Base-by-base conservation (phyloP, 306 rosid species). In the Inga oerstediana region DNA sequence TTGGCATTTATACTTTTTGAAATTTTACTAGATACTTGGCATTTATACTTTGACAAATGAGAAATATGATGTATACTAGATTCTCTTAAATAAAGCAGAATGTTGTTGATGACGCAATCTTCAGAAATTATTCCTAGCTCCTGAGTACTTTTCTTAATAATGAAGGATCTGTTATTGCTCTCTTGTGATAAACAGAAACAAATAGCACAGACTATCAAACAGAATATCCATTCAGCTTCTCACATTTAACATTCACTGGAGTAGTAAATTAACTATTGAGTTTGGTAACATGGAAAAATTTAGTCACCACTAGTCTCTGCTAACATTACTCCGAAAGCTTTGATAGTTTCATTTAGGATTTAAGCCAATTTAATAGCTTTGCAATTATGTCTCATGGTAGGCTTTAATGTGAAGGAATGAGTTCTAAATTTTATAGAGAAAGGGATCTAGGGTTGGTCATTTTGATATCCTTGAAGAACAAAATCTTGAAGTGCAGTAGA, bases 11-110 rank as follows among this genome's bases (percentile, higher is more conserved):
- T 74, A 74, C 62, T 48, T 84, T 66, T 39, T 39, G 43, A 37
- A 67, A 70, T 81, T 61, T 69, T 69, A 6, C 39, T 51, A 61
- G 12, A 39, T 83, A 37, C 52, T 61, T 69, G 66, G 67, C 41
- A 64, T 30, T 64, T 12, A 13, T 78, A 74, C 52, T 59, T 84
- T 66, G 82, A 16, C 49, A 43, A 46, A 34, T 78, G 85, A 68
- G 85, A 79, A 72, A 15, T 7, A 65, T 32, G 17, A 69, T 20
- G 51, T 27, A 46, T 66, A 35, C 37, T 58, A 4, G 10, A 41
- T 46, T 66, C 48, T 61, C 32, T 62, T 79, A 8, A 39, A 39
- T 82, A 59, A 49, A n/a, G 22, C 62, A 41, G 70, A 71, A 3
- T 72, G 56, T 61, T 83, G 19, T 70, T 66, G 65, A 48, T 35